Base-by-base conservation (phyloP, 1,139 yeast genomes). In the Magnusiomyces magnusii region DNA sequence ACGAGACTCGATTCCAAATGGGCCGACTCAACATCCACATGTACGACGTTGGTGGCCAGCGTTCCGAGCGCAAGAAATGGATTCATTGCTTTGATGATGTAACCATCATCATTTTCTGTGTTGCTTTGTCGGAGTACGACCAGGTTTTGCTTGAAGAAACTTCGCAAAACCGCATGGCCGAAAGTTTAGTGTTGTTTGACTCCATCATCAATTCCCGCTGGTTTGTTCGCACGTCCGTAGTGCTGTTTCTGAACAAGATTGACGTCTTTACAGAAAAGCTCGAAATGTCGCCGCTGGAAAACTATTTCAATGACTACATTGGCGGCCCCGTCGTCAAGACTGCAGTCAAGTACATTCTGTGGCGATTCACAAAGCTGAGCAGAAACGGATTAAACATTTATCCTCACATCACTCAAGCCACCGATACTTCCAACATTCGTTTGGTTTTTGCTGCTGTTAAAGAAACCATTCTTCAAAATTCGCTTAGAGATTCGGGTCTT, bases 31-130 rank as follows among this genome's bases (percentile, higher is more conserved):
- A 79, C 62, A 85, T 92, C 68, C 84, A 83, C 66, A 89, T 95
- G 54, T 77, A 91, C 59, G 99, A 93, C 75, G 98, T 97, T 3
- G 99, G 99, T 55, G 99, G 99, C 1, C 99, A 93, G 74, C 78
- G 99, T 60, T 84, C 92, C 50, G 99, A 93, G 73, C 80, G 99
- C 60, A 84, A 86, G 65, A 93, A 93, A 71, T 93, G 99, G 99
- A 88, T 93, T 62, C 97, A 92, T 71, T 89, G 96, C 69, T 93
- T 95, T 73, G 95, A 92, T 68, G 90, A 88, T 64, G 91, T 93
- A 59, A 87, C 96, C 0, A 90, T 96, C 1, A 86, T 95, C 0
- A 73, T 93, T 47, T 93, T 91, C 73, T 97, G 93, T n/a, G 81
- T 88, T 31, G 97, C 98, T 0, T 84, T 91, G 42, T 84, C 91